Base-by-base conservation (phyloP, 140 eudicot genomes). In the Ambrosia hybrid region DNA sequence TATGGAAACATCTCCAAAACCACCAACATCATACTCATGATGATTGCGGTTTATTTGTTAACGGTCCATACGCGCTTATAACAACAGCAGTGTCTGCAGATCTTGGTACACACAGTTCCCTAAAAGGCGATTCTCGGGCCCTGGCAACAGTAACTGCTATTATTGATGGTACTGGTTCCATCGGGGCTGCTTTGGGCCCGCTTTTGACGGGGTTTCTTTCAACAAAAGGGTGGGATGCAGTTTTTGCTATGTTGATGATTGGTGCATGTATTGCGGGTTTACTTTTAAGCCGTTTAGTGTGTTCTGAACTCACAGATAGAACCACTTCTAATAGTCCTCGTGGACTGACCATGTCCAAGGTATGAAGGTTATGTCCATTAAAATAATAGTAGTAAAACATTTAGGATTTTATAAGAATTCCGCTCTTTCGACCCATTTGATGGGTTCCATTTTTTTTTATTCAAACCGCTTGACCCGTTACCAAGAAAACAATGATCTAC, bases 41-140 rank as follows among this genome's bases (percentile, higher is more conserved):
- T 92, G 57, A 39, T 81, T 43, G 86, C 90, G 36, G 98, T 9
- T 67, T 92, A 61, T 85, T 84, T 69, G 87, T 92, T 12, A 92
- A 92, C 11, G 98, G 98, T 39, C 98, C 98, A 1, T 92, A 92
- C 68, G 98, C 98, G 67, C 96, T 92, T 14, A 92, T 92, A 39
- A 92, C 98, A 5, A 92, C 98, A 2, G 98, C 98, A 6, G 98
- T 92, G 6, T 89, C 98, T 45, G 98, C 98, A 0, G 98, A 92
- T 75, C 92, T 92, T 21, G 98, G 98, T 46, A 92, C 98, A 17
- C 98, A 89, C 43, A 89, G 90, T 12, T 89, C 96, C 21, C 70
- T 92, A n/a, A 89, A 78, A 77, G 96, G 98, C 6, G 84, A 92
- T 74, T 85, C 96, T 21, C 83, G 98, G 57, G 98, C 98, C 48